Percentiles rank a stretch among this genome's conserved stretches.
Evolutionary conservation across 2,329 filamentous ascomycete genomes (phyloP).

Genomic region (Penicillium sp.): DNA sequence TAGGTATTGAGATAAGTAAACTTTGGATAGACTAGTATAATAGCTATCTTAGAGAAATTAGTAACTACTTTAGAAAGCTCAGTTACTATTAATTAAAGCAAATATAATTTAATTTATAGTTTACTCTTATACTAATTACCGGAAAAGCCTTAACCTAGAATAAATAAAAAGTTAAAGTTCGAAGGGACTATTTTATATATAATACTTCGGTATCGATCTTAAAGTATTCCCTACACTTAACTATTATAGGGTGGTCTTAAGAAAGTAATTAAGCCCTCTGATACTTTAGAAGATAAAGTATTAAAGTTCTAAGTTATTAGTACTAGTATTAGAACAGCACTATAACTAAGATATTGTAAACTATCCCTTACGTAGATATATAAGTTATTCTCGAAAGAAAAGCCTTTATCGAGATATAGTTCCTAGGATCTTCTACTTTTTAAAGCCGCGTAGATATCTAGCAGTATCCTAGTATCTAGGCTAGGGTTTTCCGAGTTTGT

Average conservation of each 20-base stretch:
- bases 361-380: background rate
- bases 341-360: background rate
- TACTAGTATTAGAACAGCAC: background rate
- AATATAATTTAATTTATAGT: background rate
- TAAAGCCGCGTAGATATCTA: background rate
- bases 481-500: background rate
- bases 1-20: too few species aligned
- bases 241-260: background rate
- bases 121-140: background rate
- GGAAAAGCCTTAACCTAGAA: background rate
- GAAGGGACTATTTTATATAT: background rate
- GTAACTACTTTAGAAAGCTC: background rate
- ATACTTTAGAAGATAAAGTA: background rate
- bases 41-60: background rate
- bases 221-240: background rate
- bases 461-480: background rate
- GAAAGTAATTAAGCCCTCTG: background rate
- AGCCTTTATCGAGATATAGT: background rate
- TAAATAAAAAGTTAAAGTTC: slow-evolving; percentile 1
- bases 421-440: background rate
- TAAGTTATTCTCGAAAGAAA: background rate
- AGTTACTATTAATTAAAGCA: background rate
- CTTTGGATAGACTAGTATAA: background rate
- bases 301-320: slow-evolving; percentile 5
- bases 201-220: background rate